Conservation (phyloP, 2,329 filamentous ascomycete species). For the Hypoxylon sp. region DNA sequence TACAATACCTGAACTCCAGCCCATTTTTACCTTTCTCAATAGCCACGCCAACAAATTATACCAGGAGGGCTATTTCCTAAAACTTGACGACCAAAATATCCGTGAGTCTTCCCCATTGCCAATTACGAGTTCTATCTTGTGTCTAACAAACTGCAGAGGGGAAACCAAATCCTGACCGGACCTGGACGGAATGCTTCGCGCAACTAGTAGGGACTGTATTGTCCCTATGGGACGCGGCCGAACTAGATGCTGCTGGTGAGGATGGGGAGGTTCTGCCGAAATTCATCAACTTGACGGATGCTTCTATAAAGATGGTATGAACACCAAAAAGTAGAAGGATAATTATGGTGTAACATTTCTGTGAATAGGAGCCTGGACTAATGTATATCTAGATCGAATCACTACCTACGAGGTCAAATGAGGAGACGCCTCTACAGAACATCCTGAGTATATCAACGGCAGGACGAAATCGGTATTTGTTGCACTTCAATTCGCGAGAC, state of each 20-base stretch:
- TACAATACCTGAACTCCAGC: slow-evolving; percentile 91
- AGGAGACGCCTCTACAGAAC: slow-evolving; percentile 88
- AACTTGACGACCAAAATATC: slow-evolving; percentile 93
- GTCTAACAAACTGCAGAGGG: slow-evolving; percentile 73
- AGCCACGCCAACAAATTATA: slow-evolving; percentile 97
- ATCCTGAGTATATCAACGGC: slow-evolving; percentile 96
- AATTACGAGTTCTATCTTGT: not conserved
- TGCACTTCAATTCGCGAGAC: slow-evolving; percentile 96
- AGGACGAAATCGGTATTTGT: slow-evolving; percentile 92
- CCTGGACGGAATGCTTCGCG: slow-evolving; percentile 97
- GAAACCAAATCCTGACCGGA: slow-evolving; percentile 85
- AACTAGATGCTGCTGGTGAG: slow-evolving; percentile 88
- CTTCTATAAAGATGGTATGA: slow-evolving; percentile 95
- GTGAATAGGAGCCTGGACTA: slow-evolving; percentile 16
- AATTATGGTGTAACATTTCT: not conserved
- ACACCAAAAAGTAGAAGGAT: not conserved
- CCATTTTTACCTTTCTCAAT: slow-evolving; percentile 94
- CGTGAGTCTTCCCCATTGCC: slow-evolving; percentile 71
- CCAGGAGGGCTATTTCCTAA: slow-evolving; percentile 97
- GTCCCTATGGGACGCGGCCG: slow-evolving; percentile 94
- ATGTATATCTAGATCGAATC: slow-evolving; percentile 79
- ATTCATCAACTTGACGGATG: slow-evolving; percentile 97
- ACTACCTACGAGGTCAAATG: slow-evolving; percentile 83
- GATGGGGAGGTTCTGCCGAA: slow-evolving; percentile 89
- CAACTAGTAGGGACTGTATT: slow-evolving; percentile 96